Base-by-base conservation (phyloP, 2,329 filamentous ascomycete genomes). In the Ophiobolus disseminans region DNA sequence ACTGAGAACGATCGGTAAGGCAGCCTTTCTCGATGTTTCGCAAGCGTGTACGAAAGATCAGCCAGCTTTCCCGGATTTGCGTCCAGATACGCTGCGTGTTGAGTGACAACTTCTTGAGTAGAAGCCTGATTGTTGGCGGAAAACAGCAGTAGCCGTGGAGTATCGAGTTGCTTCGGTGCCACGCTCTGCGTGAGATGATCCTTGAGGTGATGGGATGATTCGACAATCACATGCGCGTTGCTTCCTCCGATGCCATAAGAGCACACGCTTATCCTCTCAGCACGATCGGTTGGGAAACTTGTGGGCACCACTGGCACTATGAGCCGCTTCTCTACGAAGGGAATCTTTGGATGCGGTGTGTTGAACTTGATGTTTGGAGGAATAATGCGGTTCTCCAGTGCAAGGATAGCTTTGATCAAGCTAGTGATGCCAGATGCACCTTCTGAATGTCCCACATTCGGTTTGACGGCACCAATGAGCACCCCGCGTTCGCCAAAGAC, bases 361-460 rank as follows among this genome's bases (percentile, higher is more conserved):
- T 22, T 34, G 28, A 59, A 62, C 13, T 62, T 62, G 37, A 60
- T 47, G 21, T 71, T 57, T 5, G 58, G 58, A 0, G 70, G 71
- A 7, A 75, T 63, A 0, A 41, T 62, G 3, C 52, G 50, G 45
- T 76, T 51, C 47, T 76, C 68, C 11, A 80, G 52, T 0, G 73
- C 63, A 17, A 78, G 53, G 0, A 68, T 64, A 16, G 66, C 66
- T 31, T 75, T 75, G 25, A 75, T 53, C 8, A 76, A 14, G 16
- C 63, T 59, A 4, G 61, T 62, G 1, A 74, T 45, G 9, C 71
- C 73, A 14, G 9, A 66, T 62, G 45, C 39, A n/a, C 26, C 39
- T 23, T 41, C 39, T 19, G 39, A 21, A 16, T 76, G 74, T 4
- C 74, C 74, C 36, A 76, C 55, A 35, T 76, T 73, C 66, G 60